Evolutionary conservation across 1,284 basidiomycete genomes (phyloP).

Genomic region (Fomitiporia mediterranea): DNA sequence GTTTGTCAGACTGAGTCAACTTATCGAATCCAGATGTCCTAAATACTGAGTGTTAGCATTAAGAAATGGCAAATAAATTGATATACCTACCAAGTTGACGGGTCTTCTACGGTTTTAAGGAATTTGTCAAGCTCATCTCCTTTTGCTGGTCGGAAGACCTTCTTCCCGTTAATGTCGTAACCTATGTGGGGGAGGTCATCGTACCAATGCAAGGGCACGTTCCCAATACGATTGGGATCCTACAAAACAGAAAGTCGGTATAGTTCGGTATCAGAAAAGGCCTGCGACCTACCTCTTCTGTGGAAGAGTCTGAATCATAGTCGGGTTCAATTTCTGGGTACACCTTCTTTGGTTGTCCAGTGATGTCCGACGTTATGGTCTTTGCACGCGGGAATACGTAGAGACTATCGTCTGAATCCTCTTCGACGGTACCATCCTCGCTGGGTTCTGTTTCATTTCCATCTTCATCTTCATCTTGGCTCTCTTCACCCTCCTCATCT

Average conservation of each 20-base stretch:
- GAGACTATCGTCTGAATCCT: conserved; percentile 36
- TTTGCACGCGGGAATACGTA: conserved; percentile 61
- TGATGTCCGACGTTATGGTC: conserved; percentile 73
- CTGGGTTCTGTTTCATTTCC: conserved; percentile 29
- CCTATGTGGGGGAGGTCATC: conserved; percentile 99
- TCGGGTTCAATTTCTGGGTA: conserved; percentile 95
- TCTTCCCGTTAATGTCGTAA: conserved; percentile 94
- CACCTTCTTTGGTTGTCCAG: conserved; percentile 83
- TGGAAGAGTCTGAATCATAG: conserved; percentile 96
- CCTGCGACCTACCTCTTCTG: conserved; percentile 77
- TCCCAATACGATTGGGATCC: conserved; percentile 91
- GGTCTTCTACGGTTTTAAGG: conserved; percentile 90
- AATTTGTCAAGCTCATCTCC: conserved; percentile 99
- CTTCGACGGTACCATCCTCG: conserved; percentile 30
- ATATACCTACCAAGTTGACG: conserved; percentile 72
- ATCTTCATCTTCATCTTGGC: conserved; percentile 36
- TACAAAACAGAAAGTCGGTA: conserved; percentile 33
- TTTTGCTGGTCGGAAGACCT: conserved; percentile 89
- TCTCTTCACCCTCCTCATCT: conserved; percentile 35
- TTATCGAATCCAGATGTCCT: conserved; percentile 95
- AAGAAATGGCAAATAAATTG: conserved; percentile 3
- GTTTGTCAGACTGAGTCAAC: conserved; percentile 80
- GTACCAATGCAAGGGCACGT: conserved; percentile 98
- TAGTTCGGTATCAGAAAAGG: conserved; percentile 6
- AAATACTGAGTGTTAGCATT: conserved; percentile 5